Base-by-base conservation (phyloP, 805 yeast species). In the Saccharomyces paradoxus region DNA sequence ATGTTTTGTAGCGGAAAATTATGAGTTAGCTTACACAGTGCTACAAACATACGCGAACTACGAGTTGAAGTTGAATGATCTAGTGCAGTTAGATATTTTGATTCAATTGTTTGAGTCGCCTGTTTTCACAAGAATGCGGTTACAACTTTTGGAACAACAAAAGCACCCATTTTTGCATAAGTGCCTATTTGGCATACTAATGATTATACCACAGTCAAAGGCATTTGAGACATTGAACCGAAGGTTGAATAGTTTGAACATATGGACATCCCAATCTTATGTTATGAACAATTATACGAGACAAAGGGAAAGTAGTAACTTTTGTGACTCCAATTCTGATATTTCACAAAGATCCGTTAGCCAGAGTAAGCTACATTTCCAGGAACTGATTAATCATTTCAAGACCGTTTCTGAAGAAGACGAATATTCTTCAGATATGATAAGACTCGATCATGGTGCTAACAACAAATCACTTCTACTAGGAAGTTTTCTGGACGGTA, bases 61-160 rank as follows among this genome's bases (percentile, higher is more conserved):
- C 71, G 97, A 94, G 60, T 53, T 69, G 24, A 82, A 87, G 0
- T 84, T 90, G 44, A 86, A 83, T 56, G 78, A 89, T 41, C 76
- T 94, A 52, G 83, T 94, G 0, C 98, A 94, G 64, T 75, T 94
- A 51, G 99, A 94, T 71, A 80, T 90, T 29, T 74, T 94, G 46
- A 95, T 94, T 7, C 98, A 94, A 68, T 72, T 92, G 29, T 74
- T 94, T 14, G 99, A 94, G 69, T 86, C 96, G 1, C 98, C 97
- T 1, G 91, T 90, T 1, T 91, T 94, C 69, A 85, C 96, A 21
- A 83, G 87, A 62, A 76, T 91, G 58, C 79, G 99, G 55, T 74
- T 94, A 53, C 97, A 92, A 69, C 74, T 94, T n/a, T 73, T 94
- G 49, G 96, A 89, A 64, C 97, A 97, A 1, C 88, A 84, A 50